Conservation (phyloP, 2,329 filamentous ascomycete species). For the Ceratocystis eucalypticola region DNA sequence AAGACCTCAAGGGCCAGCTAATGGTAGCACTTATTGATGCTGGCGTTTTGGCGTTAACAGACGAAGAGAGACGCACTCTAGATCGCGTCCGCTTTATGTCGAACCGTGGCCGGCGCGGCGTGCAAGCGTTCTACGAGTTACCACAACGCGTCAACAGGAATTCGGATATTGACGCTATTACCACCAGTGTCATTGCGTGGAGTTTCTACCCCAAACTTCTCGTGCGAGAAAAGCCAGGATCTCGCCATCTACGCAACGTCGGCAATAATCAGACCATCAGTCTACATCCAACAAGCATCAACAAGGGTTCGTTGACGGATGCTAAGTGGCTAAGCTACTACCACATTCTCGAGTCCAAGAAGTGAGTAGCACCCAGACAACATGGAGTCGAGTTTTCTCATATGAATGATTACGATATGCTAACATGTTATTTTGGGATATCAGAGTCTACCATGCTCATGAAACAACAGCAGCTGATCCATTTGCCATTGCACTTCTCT, state of each 20-base stretch:
- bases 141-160: slow-evolving; percentile 62
- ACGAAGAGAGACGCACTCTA: slow-evolving; percentile 56
- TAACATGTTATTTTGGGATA: not conserved
- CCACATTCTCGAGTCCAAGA: slow-evolving; percentile 86
- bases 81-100: slow-evolving; percentile 52
- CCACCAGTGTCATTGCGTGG: slow-evolving; percentile 75
- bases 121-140: slow-evolving; percentile 67
- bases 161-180: slow-evolving; percentile 65
- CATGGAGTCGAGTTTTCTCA: not conserved
- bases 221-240: slow-evolving; percentile 53
- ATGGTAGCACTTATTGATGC: slow-evolving; percentile 74
- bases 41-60: slow-evolving; percentile 62
- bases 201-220: slow-evolving; percentile 93
- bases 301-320: slow-evolving; percentile 49
- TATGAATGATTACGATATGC: not conserved
- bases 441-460: slow-evolving; percentile 72
- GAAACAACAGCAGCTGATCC: slow-evolving; percentile 72
- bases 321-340: slow-evolving; percentile 86
- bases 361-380: slow-evolving; percentile 36
- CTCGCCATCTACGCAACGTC: slow-evolving; percentile 77
- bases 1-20: slow-evolving; percentile 88
- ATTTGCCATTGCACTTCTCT: slow-evolving; percentile 70
- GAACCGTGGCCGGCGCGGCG: slow-evolving; percentile 35
- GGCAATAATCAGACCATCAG: slow-evolving; percentile 85
- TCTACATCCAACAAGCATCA: slow-evolving; percentile 78